Conservation (phyloP, 2,329 filamentous ascomycete species). For the Beauveria sp. region DNA sequence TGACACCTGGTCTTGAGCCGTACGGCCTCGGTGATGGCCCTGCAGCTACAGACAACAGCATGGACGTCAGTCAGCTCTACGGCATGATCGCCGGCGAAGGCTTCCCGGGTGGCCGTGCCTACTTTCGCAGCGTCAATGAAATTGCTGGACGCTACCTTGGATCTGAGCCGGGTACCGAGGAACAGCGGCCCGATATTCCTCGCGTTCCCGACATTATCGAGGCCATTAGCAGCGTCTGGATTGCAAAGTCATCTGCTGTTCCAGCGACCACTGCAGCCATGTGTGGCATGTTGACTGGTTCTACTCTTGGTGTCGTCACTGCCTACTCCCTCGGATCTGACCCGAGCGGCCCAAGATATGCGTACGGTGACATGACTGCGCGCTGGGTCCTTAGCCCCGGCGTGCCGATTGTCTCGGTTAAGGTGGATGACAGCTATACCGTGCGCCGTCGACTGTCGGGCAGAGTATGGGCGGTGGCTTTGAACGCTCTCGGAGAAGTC, state of each 20-base stretch:
- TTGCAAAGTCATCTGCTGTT: conserved; percentile 72
- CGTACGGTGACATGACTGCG: conserved; percentile 71
- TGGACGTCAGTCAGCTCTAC: conserved; percentile 83
- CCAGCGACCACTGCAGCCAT: conserved; percentile 66
- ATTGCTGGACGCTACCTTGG: conserved; percentile 68
- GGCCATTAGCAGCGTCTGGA: conserved; percentile 74
- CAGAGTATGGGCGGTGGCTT: conserved; percentile 81
- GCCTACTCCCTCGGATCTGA: conserved; percentile 67
- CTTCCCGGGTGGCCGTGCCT: conserved; percentile 71
- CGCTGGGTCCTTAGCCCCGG: conserved; percentile 89
- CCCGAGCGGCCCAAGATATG: conserved; percentile 51
- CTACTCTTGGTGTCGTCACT: conserved; percentile 74
- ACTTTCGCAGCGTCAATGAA: conserved; percentile 68
- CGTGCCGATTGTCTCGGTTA: conserved; percentile 79
- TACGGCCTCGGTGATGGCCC: conserved; percentile 76
- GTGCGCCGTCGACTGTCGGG: conserved; percentile 58
- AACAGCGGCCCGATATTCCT: conserved; percentile 66
- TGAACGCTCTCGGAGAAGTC: conserved; percentile 89
- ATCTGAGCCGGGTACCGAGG: conserved; percentile 49
- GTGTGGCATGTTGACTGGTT: conserved; percentile 75
- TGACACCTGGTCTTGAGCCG: conserved; percentile 62
- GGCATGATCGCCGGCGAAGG: conserved; percentile 82
- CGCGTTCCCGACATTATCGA: conserved; percentile 62
- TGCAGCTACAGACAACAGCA: conserved; percentile 71
- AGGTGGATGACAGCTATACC: conserved; percentile 76